Evolutionary conservation across 192 early-diverging fungal species (phyloP).

Genomic region (Coemansia sp.): DNA sequence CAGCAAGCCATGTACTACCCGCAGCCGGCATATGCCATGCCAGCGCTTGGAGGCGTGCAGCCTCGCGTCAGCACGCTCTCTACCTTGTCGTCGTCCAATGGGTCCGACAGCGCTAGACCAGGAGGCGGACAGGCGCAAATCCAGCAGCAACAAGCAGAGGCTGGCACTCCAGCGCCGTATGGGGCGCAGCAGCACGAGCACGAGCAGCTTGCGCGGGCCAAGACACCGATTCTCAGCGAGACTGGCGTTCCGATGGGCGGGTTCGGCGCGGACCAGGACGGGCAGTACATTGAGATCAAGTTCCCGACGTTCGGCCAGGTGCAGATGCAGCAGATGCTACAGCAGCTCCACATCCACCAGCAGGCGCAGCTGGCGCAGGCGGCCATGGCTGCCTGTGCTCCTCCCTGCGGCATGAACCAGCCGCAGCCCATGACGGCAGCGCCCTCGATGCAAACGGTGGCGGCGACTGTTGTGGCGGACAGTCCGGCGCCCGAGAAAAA

Average conservation of each 20-base stretch:
- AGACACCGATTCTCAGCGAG: constrained; percentile 39
- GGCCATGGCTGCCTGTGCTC: not conserved
- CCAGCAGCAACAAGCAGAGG: constrained; percentile 2
- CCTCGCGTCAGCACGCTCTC: constrained; percentile 30
- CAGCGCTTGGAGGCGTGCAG: constrained; percentile 23
- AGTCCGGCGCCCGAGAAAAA: not conserved
- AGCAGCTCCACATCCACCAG: constrained; percentile 49
- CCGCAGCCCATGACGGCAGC: constrained; percentile 1
- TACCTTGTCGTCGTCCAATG: not conserved
- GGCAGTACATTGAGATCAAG: constrained; percentile 58
- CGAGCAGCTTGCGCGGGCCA: constrained; percentile 4
- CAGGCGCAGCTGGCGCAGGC: constrained; percentile 6
- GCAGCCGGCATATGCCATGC: constrained; percentile 30
- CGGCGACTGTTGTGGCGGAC: not conserved
- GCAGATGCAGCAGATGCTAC: constrained; percentile 56
- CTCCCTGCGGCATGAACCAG: constrained; percentile 4
- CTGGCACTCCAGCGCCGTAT: not conserved
- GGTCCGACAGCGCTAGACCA: not conserved
- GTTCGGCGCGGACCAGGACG: constrained; percentile 45
- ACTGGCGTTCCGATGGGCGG: constrained; percentile 36
- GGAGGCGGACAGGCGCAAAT: not conserved
- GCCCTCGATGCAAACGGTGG: constrained; percentile 3
- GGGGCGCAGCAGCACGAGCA: not conserved
- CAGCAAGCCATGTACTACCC: constrained; percentile 44
- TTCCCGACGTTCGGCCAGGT: constrained; percentile 55